Evolutionary conservation across 441 rosid species (phyloP), one percentile per base, ranked within the genome.

Genomic region (Geranium incanum): DNA sequence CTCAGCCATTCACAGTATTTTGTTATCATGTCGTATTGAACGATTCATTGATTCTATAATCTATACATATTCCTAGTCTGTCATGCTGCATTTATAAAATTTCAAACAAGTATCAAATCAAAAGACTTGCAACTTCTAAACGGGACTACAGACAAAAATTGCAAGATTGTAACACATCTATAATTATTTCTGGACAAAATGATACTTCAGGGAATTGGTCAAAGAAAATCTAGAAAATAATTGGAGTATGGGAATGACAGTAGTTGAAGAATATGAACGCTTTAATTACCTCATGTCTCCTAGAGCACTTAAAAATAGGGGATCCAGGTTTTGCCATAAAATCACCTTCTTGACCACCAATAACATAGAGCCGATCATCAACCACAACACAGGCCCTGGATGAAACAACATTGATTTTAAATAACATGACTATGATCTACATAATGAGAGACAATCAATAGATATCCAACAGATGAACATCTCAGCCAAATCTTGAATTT

Each of bases 301-400:
- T 88, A 1, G 98, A 91, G 84, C 98, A 91, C 78, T 94, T 94
- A 83, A 91, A 95, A 75, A 90, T 89, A n/a, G 99, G 92, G 3
- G 98, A 95, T 83, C 98, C 96, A 57, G 96, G 96, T 84, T 90
- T 92, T 13, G 98, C 97, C 99, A 95, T 90, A 81, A 92, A 94
- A 85, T 94, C 99, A 75, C 97, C 99, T 78, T 92, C 97, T 85
- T 94, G 99, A 72, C 99, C 99, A 18, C 97, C 99, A 74, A 92
- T 77, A 45, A 94, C 89, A 74, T 81, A 82, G 76, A 94, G 92
- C 15, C 78, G 81, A 72, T 88, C 95, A 80, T 89, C 77, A 74
- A 81, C 87, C 72, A 89, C 96, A 38, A 91, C 68, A 67, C 94
- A 89, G 60, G 96, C 95, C 83, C 97, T 91, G 75, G 76, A 72